These are phyloP conservation scores for Rhynchospora pubera DNA, from an alignment of 176 grass and related monocot genomes.

Conservation along the genomic window DNA sequence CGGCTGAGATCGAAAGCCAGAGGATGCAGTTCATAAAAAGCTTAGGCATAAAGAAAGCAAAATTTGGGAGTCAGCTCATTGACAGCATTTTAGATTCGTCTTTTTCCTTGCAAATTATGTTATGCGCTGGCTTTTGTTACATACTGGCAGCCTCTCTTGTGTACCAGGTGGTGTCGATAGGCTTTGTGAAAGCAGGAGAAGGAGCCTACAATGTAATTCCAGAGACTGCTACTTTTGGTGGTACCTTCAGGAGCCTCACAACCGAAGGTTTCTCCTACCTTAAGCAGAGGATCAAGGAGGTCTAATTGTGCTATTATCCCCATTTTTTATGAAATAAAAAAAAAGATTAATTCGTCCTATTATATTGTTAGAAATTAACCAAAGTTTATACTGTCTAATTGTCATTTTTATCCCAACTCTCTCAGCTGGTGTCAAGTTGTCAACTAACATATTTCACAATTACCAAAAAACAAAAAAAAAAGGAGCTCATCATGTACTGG, in stretches of 20 bases:
- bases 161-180: conserved; percentile 49
- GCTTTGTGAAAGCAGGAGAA: conserved; percentile 49
- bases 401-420: background rate
- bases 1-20: too few relatives aligned
- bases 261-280: conserved; percentile 48
- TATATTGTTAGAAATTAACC: background rate
- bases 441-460: background rate
- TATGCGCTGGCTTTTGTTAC: background rate
- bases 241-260: conserved; percentile 54
- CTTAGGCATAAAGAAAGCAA: too few relatives aligned
- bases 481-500: background rate
- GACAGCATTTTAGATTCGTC: background rate
- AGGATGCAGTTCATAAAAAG: too few relatives aligned
- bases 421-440: background rate
- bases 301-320: background rate
- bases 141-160: background rate
- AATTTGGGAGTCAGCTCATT: background rate
- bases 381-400: background rate
- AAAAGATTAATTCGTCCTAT: background rate
- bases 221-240: conserved; percentile 44
- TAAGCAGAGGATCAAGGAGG: conserved; percentile 52
- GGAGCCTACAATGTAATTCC: conserved; percentile 66
- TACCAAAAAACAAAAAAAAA: background rate
- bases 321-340: background rate
- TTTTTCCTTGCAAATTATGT: background rate